A percentile compares a stretch with the other conserved stretches of the same genome.
These are phyloP conservation scores for Malassezia obtusa DNA, from an alignment of 1,284 basidiomycete species.

Conservation along the genomic window DNA sequence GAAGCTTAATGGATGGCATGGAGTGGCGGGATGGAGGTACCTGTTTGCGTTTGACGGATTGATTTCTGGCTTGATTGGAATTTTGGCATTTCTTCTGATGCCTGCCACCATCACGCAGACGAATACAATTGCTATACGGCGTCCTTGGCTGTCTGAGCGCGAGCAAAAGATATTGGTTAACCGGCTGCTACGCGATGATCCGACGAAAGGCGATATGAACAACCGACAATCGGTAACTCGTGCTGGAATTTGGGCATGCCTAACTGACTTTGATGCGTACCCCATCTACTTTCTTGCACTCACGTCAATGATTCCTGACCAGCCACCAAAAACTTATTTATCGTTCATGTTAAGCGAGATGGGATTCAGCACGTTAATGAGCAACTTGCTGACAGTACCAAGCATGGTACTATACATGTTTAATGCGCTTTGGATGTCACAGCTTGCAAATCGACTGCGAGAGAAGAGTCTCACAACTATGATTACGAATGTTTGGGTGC, in stretches of 20 bases:
- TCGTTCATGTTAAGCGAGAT: constrained; percentile 17
- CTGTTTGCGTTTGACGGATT: constrained; percentile 25
- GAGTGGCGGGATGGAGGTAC: constrained; percentile 25
- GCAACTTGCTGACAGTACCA: constrained; percentile 33
- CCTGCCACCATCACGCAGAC: constrained; percentile 23
- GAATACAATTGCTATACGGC: constrained; percentile 49
- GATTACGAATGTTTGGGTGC: constrained; percentile 11
- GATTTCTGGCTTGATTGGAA: constrained; percentile 17
- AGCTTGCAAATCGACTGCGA: constrained; percentile 15
- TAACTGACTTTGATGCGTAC: constrained; percentile 63
- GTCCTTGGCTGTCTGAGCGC: constrained; percentile 59
- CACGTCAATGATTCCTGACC: constrained; percentile 9
- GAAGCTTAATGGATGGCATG: constrained; percentile 20
- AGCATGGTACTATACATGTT: constrained; percentile 23
- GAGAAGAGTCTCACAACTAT: constrained; percentile 10
- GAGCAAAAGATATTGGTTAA: constrained; percentile 55
- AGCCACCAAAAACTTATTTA: constrained; percentile 16
- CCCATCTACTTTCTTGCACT: constrained; percentile 58
- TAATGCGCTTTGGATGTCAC: constrained; percentile 20
- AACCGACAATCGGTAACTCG: constrained; percentile 57
- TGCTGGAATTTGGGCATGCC: constrained; percentile 36
- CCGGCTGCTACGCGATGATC: constrained; percentile 63
- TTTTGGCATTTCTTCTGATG: constrained; percentile 20
- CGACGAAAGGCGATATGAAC: constrained; percentile 61
- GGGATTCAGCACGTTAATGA: constrained; percentile 23